A percentile compares a stretch with the other conserved stretches of the same genome.
Conservation (phyloP, 345 rosid species). For the Brassica napus region DNA sequence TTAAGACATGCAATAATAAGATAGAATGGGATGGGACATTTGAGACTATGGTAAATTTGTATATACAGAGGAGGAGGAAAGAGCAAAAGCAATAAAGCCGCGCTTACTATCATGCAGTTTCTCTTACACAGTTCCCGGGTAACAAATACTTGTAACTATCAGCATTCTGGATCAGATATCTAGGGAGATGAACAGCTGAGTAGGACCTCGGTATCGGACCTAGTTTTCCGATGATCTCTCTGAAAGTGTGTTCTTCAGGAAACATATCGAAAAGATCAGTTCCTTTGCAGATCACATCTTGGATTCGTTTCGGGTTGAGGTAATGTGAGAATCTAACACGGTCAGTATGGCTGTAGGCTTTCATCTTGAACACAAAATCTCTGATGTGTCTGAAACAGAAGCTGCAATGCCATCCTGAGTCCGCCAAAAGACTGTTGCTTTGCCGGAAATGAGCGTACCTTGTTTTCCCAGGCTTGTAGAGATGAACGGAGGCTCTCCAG, state of each 20-base stretch:
- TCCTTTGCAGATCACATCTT: background rate
- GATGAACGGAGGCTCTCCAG: background rate
- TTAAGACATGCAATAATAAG: background rate
- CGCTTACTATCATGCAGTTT: background rate
- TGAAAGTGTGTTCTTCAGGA: background rate
- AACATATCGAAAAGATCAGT: background rate
- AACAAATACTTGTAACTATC: background rate
- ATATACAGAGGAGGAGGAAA: background rate
- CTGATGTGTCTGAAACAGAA: background rate
- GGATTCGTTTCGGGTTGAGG: constrained; percentile 3
- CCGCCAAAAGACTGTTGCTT: background rate
- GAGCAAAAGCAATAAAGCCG: background rate
- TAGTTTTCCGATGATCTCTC: background rate
- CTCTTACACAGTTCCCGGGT: background rate
- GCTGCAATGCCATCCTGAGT: background rate
- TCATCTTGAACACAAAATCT: constrained; percentile 89
- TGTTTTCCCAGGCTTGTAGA: background rate
- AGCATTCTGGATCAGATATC: background rate
- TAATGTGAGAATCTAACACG: constrained; percentile 84
- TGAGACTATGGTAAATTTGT: background rate
- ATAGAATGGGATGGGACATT: background rate
- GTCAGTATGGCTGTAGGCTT: constrained; percentile 90
- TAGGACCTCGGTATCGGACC: background rate
- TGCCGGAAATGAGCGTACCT: background rate
- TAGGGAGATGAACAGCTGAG: background rate